Evolutionary conservation across 1,139 yeast species (phyloP).

Genomic region (Groenewaldozyma sp.): DNA sequence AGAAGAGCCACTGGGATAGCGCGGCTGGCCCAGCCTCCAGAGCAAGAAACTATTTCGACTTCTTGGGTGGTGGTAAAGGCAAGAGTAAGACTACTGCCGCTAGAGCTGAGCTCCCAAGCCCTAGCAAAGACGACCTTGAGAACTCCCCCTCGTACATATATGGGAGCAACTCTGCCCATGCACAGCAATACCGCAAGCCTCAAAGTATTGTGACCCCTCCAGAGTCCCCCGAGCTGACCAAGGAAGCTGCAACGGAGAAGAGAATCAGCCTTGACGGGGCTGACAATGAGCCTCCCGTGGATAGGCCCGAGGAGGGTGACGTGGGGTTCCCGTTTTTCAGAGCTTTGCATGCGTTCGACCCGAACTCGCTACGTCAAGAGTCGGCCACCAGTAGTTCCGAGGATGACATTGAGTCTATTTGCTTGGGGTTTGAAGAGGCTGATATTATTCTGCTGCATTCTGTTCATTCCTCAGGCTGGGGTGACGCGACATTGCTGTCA

Average conservation of each 20-base stretch:
- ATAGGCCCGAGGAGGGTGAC: slow-evolving; percentile 1
- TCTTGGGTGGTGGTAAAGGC: too few species aligned
- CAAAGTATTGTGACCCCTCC: slow-evolving; percentile 23
- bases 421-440: slow-evolving; percentile 70
- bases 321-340: slow-evolving; percentile 31
- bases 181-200: slow-evolving; percentile 10
- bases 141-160: too few species aligned
- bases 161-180: too few species aligned
- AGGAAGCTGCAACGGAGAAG: background rate
- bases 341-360: slow-evolving; percentile 78
- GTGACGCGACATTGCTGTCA: slow-evolving; percentile 76
- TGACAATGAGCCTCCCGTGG: slow-evolving; percentile 30
- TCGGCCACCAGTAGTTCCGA: slow-evolving; percentile 31
- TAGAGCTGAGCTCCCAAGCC: too few species aligned
- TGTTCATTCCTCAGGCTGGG: slow-evolving; percentile 94
- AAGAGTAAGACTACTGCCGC: too few species aligned
- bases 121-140: too few species aligned
- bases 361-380: slow-evolving; percentile 46
- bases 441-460: slow-evolving; percentile 85
- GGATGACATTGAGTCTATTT: slow-evolving; percentile 58
- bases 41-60: background rate
- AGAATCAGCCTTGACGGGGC: slow-evolving; percentile 1
- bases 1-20: background rate
- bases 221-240: background rate
- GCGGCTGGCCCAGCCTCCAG: too few species aligned